Conservation (phyloP, 441 rosid genomes). For the Erysimum cheiri region DNA sequence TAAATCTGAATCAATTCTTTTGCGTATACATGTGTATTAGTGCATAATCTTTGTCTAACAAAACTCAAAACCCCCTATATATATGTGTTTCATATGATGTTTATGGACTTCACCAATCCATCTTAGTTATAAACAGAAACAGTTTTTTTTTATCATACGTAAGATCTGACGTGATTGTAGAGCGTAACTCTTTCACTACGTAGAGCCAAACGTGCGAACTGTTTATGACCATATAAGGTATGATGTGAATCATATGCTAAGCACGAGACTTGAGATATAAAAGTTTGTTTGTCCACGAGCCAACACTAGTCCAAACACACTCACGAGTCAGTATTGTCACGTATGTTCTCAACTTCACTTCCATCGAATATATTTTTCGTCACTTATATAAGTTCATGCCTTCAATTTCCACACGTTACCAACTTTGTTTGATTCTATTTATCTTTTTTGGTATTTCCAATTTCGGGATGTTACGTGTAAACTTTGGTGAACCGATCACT, state of each 20-base stretch:
- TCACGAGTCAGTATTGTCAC: constrained; percentile 2
- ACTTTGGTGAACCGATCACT: constrained; percentile 11
- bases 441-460: constrained; percentile 11
- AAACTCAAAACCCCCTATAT: not conserved
- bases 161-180: constrained; percentile 5
- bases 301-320: constrained; percentile 25
- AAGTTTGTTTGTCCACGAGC: constrained; percentile 27
- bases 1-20: not conserved
- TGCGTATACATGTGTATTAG: not conserved
- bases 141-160: not conserved
- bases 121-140: not conserved
- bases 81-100: not conserved
- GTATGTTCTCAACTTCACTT: constrained; percentile 30
- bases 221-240: constrained; percentile 10
- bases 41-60: not conserved
- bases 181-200: constrained; percentile 18
- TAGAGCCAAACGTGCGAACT: not conserved
- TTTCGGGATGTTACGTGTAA: constrained; percentile 31
- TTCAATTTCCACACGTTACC: constrained; percentile 29
- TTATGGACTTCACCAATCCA: not conserved
- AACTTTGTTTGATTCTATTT: constrained; percentile 20
- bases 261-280: constrained; percentile 9
- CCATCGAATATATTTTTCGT: constrained; percentile 21
- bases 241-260: constrained; percentile 7
- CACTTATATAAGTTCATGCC: constrained; percentile 11